Evolutionary conservation across 495 filamentous ascomycete species (phyloP).

Genomic region (Bacidia gigantensis): DNA sequence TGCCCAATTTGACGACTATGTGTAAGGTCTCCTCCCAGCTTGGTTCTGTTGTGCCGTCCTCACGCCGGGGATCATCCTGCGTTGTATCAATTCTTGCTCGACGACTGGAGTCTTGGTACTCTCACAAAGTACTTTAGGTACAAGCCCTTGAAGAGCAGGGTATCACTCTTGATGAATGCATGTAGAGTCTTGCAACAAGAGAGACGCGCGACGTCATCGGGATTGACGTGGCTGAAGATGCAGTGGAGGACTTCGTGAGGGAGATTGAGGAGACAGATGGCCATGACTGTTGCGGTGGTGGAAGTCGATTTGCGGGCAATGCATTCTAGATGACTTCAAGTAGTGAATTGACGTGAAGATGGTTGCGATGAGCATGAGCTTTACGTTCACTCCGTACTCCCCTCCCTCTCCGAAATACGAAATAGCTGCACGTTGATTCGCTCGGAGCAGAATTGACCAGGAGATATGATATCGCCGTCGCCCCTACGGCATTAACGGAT

Average conservation of each 20-base stretch:
- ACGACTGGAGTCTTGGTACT: background rate
- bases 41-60: conserved; percentile 16
- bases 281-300: conserved; percentile 5
- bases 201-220: conserved; percentile 35
- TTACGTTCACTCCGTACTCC: too few species aligned
- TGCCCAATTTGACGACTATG: conserved; percentile 32
- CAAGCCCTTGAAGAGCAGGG: conserved; percentile 35
- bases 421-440: too few species aligned
- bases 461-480: too few species aligned
- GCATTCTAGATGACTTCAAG: too few species aligned
- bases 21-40: conserved; percentile 39
- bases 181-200: conserved; percentile 35
- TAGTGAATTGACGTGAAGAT: too few species aligned
- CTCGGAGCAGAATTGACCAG: too few species aligned
- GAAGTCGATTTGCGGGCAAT: background rate
- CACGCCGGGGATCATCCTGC: conserved; percentile 28
- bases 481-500: too few species aligned
- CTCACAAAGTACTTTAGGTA: conserved; percentile 36
- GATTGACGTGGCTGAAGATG: conserved; percentile 40
- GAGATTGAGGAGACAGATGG: conserved; percentile 16
- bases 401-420: too few species aligned
- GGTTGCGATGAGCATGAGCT: too few species aligned
- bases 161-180: conserved; percentile 35
- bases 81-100: background rate
- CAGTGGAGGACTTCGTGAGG: conserved; percentile 45